Conservation (phyloP, 2,329 filamentous ascomycete genomes). For the Pseudogymnoascus sp. region DNA sequence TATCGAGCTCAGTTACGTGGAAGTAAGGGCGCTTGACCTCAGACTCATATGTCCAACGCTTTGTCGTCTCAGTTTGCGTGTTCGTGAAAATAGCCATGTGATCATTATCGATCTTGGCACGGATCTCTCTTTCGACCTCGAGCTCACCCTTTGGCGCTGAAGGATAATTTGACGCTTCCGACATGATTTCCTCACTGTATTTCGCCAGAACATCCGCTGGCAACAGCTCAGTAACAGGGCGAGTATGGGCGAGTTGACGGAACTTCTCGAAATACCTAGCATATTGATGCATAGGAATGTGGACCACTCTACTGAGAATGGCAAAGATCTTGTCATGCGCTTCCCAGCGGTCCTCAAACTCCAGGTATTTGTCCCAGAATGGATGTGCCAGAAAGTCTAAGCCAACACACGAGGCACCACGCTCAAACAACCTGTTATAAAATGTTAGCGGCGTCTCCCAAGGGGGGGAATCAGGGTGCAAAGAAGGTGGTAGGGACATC, state of each 20-base stretch:
- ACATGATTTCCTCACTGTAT: constrained; percentile 65
- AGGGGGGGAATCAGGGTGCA: constrained; percentile 19
- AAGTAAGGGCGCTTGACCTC: constrained; percentile 96
- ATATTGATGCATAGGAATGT: constrained; percentile 93
- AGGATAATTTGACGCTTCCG: constrained; percentile 49
- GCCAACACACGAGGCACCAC: constrained; percentile 74
- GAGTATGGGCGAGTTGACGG: constrained; percentile 63
- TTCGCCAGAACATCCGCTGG: constrained; percentile 58
- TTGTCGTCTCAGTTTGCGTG: constrained; percentile 81
- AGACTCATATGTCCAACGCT: constrained; percentile 90
- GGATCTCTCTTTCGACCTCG: constrained; percentile 77
- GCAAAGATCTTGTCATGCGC: constrained; percentile 76
- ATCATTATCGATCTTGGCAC: constrained; percentile 68
- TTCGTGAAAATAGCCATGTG: constrained; percentile 74
- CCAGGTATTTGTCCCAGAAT: constrained; percentile 98
- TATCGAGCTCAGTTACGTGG: constrained; percentile 87
- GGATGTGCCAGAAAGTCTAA: constrained; percentile 90
- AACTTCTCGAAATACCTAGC: constrained; percentile 91
- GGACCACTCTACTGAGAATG: constrained; percentile 73
- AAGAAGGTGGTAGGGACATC: constrained; percentile 40
- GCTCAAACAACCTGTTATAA: constrained; percentile 72
- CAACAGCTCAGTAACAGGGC: constrained; percentile 66
- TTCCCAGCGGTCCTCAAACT: constrained; percentile 89
- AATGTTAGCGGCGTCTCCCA: constrained; percentile 10
- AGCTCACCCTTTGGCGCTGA: constrained; percentile 55